These are phyloP conservation scores for Colletotrichum cereale DNA, from an alignment of 2,329 filamentous ascomycete species.

Conservation along the genomic window DNA sequence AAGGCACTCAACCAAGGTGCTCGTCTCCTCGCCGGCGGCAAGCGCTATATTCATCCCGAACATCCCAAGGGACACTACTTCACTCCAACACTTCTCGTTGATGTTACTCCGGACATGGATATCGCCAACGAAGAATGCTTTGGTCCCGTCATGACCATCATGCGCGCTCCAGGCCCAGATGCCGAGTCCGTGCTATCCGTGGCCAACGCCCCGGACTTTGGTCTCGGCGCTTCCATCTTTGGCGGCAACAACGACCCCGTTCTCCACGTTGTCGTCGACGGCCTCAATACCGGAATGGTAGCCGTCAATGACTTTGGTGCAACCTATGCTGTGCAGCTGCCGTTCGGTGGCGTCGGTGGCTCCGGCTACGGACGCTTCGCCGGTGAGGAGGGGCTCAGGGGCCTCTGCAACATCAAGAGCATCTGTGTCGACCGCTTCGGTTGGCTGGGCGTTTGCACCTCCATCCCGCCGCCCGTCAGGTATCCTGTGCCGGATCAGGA, in stretches of 20 bases:
- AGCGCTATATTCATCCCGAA: slow-evolving; percentile 76
- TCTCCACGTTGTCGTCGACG: slow-evolving; percentile 73
- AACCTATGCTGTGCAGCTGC: slow-evolving; percentile 93
- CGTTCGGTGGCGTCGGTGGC: slow-evolving; percentile 91
- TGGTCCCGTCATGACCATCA: slow-evolving; percentile 87
- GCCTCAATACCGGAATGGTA: slow-evolving; percentile 88
- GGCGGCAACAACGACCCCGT: slow-evolving; percentile 73
- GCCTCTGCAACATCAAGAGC: slow-evolving; percentile 88
- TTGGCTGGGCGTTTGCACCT: slow-evolving; percentile 75
- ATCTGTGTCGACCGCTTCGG: slow-evolving; percentile 81
- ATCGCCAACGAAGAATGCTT: slow-evolving; percentile 95
- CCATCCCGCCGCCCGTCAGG: slow-evolving; percentile 82
- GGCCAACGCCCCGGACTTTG: slow-evolving; percentile 87
- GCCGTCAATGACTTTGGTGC: slow-evolving; percentile 95
- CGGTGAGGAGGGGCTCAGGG: slow-evolving; percentile 86
- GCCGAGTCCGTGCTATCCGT: slow-evolving; percentile 76
- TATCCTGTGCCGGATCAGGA: slow-evolving; percentile 81
- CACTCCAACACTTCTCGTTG: slow-evolving; percentile 87
- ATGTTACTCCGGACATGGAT: slow-evolving; percentile 86
- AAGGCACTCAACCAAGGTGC: slow-evolving; percentile 86
- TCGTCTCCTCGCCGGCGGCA: slow-evolving; percentile 83
- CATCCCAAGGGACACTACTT: slow-evolving; percentile 92
- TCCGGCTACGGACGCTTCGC: slow-evolving; percentile 95
- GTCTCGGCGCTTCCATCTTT: slow-evolving; percentile 90
- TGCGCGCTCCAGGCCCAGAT: slow-evolving; percentile 76